Percentiles rank a stretch among this genome's conserved stretches.
Evolutionary conservation across 768 basidiomycete genomes (phyloP).

Genomic region (Suillus subalutaceus): DNA sequence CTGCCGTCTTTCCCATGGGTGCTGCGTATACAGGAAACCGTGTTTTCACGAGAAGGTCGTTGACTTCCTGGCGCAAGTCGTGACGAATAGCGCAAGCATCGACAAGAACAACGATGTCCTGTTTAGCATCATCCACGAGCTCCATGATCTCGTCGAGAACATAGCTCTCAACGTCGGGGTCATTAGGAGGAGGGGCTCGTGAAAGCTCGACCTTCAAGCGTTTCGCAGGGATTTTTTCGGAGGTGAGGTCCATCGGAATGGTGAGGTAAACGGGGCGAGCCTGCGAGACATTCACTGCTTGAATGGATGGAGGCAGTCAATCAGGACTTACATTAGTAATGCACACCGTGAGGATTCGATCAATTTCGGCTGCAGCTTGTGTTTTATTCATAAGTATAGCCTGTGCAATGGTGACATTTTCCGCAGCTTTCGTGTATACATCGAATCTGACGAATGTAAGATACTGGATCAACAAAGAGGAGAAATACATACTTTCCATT

Average conservation of each 20-base stretch:
- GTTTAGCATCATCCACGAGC: constrained; percentile 58
- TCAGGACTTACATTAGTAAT: constrained; percentile 47
- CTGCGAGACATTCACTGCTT: constrained; percentile 34
- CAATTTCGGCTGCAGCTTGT: constrained; percentile 71
- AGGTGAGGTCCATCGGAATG: constrained; percentile 83
- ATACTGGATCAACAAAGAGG: neutral
- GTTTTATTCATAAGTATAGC: constrained; percentile 55
- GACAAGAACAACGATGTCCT: constrained; percentile 72
- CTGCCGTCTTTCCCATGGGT: constrained; percentile 80
- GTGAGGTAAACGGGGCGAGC: constrained; percentile 88
- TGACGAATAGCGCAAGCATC: constrained; percentile 84
- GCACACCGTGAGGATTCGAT: constrained; percentile 74
- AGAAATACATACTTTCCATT: constrained; percentile 59
- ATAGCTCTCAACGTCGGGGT: constrained; percentile 60
- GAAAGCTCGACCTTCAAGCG: constrained; percentile 63
- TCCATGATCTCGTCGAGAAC: constrained; percentile 75
- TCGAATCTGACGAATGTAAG: constrained; percentile 56
- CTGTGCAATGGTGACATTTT: constrained; percentile 75
- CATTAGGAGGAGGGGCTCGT: constrained; percentile 51
- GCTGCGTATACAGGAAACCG: constrained; percentile 74
- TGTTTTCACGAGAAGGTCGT: constrained; percentile 64
- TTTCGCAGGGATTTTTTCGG: constrained; percentile 64
- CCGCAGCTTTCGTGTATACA: constrained; percentile 75
- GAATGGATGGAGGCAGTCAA: neutral
- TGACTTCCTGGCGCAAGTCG: constrained; percentile 61